Evolutionary conservation across 129 eudicot species (phyloP).

Genomic region (Escallonia herrerae): DNA sequence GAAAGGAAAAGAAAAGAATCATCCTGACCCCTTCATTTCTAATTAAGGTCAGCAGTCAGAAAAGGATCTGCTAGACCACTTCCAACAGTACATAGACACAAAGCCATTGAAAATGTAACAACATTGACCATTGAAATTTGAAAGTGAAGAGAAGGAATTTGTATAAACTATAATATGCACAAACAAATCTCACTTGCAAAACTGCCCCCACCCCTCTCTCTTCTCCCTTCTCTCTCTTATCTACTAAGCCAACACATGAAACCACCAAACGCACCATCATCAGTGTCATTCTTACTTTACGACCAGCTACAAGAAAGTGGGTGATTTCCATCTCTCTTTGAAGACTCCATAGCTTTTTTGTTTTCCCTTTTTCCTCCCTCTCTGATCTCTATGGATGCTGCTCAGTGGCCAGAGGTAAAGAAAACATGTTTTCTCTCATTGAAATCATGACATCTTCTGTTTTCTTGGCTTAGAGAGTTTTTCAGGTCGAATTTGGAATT

Average conservation of each 20-base stretch:
- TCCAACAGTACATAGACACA: neutral
- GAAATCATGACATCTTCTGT: slow-evolving; percentile 30
- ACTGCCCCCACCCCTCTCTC: neutral
- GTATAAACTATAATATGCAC: neutral
- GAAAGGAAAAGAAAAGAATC: slow-evolving; percentile 5
- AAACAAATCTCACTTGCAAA: neutral
- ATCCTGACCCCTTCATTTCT: slow-evolving; percentile 13
- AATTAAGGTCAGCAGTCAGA: neutral
- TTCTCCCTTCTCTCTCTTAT: neutral
- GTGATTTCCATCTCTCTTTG: slow-evolving; percentile 32
- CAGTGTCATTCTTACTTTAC: slow-evolving; percentile 43
- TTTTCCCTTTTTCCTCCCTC: slow-evolving; percentile 26
- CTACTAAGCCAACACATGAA: slow-evolving; percentile 13
- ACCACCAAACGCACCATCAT: slow-evolving; percentile 24
- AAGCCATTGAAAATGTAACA: slow-evolving; percentile 10
- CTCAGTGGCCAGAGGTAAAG: slow-evolving; percentile 91
- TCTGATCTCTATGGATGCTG: slow-evolving; percentile 57
- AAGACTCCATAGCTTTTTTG: slow-evolving; percentile 37
- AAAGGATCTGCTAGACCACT: slow-evolving; percentile 9
- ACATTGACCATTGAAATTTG: slow-evolving; percentile 5
- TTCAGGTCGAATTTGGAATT: slow-evolving; percentile 14
- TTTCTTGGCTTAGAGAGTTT: slow-evolving; percentile 22
- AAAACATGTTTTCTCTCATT: slow-evolving; percentile 33
- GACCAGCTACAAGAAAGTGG: slow-evolving; percentile 54
- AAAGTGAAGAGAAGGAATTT: no score